Percentiles rank a stretch among this genome's conserved stretches.
Evolutionary conservation across 2,329 filamentous ascomycete species (phyloP).

Genomic region (Emmonsiellopsis sp.): DNA sequence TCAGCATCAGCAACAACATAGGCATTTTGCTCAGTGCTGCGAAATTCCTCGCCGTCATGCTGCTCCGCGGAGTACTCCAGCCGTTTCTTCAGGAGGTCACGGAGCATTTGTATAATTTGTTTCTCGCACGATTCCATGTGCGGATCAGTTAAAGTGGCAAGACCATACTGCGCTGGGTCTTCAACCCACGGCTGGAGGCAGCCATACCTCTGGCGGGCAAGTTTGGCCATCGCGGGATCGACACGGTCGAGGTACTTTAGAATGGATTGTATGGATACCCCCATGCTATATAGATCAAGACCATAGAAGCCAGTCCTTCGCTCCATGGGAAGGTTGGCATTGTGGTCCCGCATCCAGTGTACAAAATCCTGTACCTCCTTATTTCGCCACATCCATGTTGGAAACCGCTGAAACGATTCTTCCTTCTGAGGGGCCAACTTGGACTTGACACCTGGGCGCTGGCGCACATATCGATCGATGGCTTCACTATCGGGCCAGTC

Average conservation of each 20-base stretch:
- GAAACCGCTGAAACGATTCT: conserved; percentile 41
- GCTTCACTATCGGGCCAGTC: conserved; percentile 47
- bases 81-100: conserved; percentile 33
- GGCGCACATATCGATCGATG: conserved; percentile 43
- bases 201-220: conserved; percentile 37
- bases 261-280: conserved; percentile 36
- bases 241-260: conserved; percentile 40
- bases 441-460: conserved; percentile 30
- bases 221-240: conserved; percentile 34
- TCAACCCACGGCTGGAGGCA: conserved; percentile 41
- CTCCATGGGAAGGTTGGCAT: conserved; percentile 22
- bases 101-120: conserved; percentile 37
- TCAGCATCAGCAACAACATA: conserved; percentile 41
- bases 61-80: conserved; percentile 29
- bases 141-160: conserved; percentile 24
- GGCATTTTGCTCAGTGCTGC: conserved; percentile 43
- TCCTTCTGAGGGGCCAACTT: conserved; percentile 20
- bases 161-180: conserved; percentile 41
- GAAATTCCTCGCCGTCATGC: conserved; percentile 38
- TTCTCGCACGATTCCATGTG: conserved; percentile 39
- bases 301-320: conserved; percentile 38
- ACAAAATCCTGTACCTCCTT: conserved; percentile 41
- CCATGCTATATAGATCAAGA: conserved; percentile 44
- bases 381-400: conserved; percentile 50
- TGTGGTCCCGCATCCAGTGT: conserved; percentile 42